Percentiles rank a stretch among this genome's conserved stretches.
phyloP scores from a whole-genome alignment of 176 grass and related monocot genomes.

The Typha latifolia region DNA sequence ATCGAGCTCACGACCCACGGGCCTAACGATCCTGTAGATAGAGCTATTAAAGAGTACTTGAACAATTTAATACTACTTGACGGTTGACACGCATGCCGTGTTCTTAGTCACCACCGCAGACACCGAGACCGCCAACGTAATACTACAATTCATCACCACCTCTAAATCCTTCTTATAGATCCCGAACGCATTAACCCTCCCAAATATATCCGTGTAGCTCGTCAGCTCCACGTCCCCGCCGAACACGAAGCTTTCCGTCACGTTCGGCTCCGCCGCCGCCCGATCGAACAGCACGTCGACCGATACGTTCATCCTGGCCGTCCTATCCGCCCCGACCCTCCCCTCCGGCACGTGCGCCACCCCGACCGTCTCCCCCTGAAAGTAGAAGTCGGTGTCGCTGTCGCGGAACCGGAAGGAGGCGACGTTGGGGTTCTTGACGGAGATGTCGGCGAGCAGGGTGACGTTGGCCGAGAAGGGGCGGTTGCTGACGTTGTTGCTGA shows the following conservation, averaged over 20 bases:
- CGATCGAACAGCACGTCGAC: conserved; percentile 53
- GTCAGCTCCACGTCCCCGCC: conserved; percentile 51
- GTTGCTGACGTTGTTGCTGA: not conserved
- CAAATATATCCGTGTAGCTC: conserved; percentile 63
- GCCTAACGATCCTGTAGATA: too few relatives aligned
- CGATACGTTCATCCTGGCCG: conserved; percentile 50
- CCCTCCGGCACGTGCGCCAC: conserved; percentile 58
- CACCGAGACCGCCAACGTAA: conserved; percentile 21
- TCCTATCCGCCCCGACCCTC: conserved; percentile 43
- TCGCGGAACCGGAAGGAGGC: conserved; percentile 55
- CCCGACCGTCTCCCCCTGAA: conserved; percentile 46
- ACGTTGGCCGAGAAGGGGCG: conserved; percentile 47
- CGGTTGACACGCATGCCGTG: conserved; percentile 25
- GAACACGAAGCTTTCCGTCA: conserved; percentile 18
- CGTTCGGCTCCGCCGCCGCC: conserved; percentile 22
- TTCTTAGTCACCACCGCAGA: conserved; percentile 6
- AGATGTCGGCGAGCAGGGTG: conserved; percentile 57
- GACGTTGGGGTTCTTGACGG: conserved; percentile 73
- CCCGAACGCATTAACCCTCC: conserved; percentile 49
- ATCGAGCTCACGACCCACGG: too few relatives aligned
- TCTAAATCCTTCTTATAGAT: conserved; percentile 70
- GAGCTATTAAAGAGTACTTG: too few relatives aligned
- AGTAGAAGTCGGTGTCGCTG: conserved; percentile 75
- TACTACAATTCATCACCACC: conserved; percentile 63
- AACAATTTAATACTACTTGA: conserved; percentile 21